Percentiles rank a stretch among this genome's conserved stretches.
Conservation (phyloP, 129 eudicot genomes). For the Escallonia rubra region DNA sequence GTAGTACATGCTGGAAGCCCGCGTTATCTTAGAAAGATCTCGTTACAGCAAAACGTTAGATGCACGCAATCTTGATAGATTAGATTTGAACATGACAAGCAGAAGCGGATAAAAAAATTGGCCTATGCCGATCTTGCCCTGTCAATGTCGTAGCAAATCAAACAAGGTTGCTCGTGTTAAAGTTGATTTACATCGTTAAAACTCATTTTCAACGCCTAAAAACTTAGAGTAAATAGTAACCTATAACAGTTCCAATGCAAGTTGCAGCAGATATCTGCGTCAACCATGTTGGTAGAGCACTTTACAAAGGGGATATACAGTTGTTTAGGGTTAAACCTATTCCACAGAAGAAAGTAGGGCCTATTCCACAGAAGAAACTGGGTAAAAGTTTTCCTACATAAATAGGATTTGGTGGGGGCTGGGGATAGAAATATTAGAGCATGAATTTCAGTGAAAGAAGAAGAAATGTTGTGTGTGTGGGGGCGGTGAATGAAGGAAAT, state of each 20-base stretch:
- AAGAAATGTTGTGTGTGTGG: conserved; percentile 11
- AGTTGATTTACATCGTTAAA: not conserved
- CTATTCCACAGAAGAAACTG: not conserved
- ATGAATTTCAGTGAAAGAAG: conserved; percentile 34
- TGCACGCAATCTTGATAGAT: no score
- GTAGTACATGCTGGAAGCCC: no score
- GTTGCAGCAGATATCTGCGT: not conserved
- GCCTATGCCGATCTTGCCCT: no score
- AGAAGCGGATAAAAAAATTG: no score
- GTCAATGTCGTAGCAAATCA: no score
- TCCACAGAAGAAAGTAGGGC: not conserved
- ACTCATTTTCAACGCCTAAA: no score
- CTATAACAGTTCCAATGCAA: not conserved
- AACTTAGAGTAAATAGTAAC: no score
- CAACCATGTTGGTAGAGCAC: not conserved
- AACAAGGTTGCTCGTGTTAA: not conserved
- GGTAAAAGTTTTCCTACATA: no score
- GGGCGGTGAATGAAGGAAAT: conserved; percentile 15
- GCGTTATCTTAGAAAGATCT: no score
- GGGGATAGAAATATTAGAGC: conserved; percentile 10
- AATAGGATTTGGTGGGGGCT: no score
- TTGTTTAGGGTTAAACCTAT: not conserved
- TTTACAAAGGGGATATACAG: not conserved
- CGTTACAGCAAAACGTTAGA: no score
- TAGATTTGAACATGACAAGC: no score